Conservation (phyloP, 768 basidiomycete genomes). For the Rhodosporidiobolus sp. region DNA sequence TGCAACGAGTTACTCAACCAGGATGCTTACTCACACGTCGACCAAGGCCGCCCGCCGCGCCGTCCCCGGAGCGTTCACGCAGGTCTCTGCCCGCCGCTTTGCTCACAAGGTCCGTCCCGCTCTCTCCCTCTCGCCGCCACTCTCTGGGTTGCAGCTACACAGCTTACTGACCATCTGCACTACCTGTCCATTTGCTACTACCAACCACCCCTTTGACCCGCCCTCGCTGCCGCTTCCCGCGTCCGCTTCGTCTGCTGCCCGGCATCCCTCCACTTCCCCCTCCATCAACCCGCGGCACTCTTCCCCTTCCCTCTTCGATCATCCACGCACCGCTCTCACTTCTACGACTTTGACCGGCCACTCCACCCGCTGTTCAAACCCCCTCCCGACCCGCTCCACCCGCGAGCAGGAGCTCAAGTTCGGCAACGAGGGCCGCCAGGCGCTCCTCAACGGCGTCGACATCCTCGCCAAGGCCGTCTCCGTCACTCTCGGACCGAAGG, state of each 20-base stretch:
- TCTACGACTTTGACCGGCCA: background rate
- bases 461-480: conserved; percentile 93
- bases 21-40: conserved; percentile 8
- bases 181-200: too few relatives aligned
- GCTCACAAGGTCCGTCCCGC: conserved; percentile 32
- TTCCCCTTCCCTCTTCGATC: too few relatives aligned
- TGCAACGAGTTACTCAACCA: background rate
- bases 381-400: background rate
- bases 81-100: conserved; percentile 32
- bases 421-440: conserved; percentile 88
- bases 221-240: too few relatives aligned
- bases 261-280: too few relatives aligned
- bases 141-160: too few relatives aligned
- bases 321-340: background rate
- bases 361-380: conserved; percentile 1
- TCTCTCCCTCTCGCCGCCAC: background rate
- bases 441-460: conserved; percentile 93
- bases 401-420: conserved; percentile 84
- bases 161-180: too few relatives aligned
- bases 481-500: conserved; percentile 95
- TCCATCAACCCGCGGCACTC: too few relatives aligned
- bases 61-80: conserved; percentile 12
- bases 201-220: too few relatives aligned
- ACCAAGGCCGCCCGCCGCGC: conserved; percentile 21
- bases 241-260: too few relatives aligned